These are phyloP conservation scores for Mycosphaerella sp. DNA, from an alignment of 2,329 filamentous ascomycete genomes.

Conservation along the genomic window DNA sequence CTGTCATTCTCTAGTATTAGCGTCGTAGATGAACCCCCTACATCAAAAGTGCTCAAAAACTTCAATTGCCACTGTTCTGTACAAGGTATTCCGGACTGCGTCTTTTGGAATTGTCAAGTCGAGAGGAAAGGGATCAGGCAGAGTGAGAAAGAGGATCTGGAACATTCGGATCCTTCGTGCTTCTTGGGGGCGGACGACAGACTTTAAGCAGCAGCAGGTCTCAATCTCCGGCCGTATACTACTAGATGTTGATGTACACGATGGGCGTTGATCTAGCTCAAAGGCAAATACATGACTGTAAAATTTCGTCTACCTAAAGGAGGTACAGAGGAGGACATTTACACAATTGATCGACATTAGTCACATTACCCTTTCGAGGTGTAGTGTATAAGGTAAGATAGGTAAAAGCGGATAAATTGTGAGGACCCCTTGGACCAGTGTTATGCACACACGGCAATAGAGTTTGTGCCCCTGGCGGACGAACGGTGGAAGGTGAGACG, in stretches of 20 bases:
- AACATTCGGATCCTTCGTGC: background rate
- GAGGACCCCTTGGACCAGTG: background rate
- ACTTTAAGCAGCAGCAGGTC: background rate
- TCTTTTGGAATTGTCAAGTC: too few relatives aligned
- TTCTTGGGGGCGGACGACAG: background rate
- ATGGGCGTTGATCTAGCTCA: background rate
- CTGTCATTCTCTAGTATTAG: too few relatives aligned
- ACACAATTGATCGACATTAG: too few relatives aligned
- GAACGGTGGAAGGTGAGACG: background rate
- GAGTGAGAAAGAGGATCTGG: background rate
- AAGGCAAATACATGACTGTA: too few relatives aligned
- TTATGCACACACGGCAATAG: background rate
- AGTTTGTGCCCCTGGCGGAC: background rate
- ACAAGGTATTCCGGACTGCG: too few relatives aligned
- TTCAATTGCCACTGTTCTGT: too few relatives aligned
- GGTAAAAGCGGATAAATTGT: too few relatives aligned
- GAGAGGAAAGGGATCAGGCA: background rate
- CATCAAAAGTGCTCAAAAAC: too few relatives aligned
- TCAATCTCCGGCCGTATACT: background rate
- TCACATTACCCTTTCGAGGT: too few relatives aligned
- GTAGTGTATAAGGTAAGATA: background rate
- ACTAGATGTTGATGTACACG: background rate
- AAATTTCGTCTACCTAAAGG: background rate
- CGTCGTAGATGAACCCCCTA: too few relatives aligned
- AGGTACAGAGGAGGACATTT: background rate